phyloP scores from a whole-genome alignment of 176 grass and related monocot genomes.

The Cocos nucifera region DNA sequence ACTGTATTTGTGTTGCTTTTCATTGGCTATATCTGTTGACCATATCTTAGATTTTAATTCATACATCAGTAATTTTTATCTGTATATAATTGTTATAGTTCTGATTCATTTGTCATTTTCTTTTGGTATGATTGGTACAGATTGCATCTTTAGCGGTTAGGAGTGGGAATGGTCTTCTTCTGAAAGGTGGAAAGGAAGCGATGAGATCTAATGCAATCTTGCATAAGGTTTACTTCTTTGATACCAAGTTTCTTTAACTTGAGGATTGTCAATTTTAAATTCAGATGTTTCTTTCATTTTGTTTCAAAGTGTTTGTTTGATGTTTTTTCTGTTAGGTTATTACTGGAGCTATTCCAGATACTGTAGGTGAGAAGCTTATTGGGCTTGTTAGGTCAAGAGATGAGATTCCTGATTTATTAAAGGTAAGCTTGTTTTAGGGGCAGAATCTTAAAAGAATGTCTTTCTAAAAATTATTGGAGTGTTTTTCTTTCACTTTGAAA shows the following conservation, averaged over 20 bases:
- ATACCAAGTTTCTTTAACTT: too few relatives aligned
- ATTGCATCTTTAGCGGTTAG: constrained; percentile 94
- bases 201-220: constrained; percentile 84
- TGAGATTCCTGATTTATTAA: constrained; percentile 83
- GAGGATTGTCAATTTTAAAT: too few relatives aligned
- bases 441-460: too few relatives aligned
- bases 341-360: constrained; percentile 62
- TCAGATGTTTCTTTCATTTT: background rate
- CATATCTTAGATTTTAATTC: too few relatives aligned
- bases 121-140: constrained; percentile 15
- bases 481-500: too few relatives aligned
- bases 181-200: constrained; percentile 98
- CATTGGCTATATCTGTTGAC: too few relatives aligned
- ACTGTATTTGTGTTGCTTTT: too few relatives aligned
- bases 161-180: constrained; percentile 92
- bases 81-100: too few relatives aligned
- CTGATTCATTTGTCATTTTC: too few relatives aligned
- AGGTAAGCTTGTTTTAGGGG: constrained; percentile 33
- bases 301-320: constrained; percentile 1
- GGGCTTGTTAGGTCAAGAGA: constrained; percentile 86
- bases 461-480: too few relatives aligned
- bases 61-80: too few relatives aligned
- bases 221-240: constrained; percentile 57
- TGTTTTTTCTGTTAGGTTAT: constrained; percentile 46
- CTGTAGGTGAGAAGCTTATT: constrained; percentile 74